Evolutionary conservation across 2,329 filamentous ascomycete genomes (phyloP).

Genomic region (Didymella exigua): DNA sequence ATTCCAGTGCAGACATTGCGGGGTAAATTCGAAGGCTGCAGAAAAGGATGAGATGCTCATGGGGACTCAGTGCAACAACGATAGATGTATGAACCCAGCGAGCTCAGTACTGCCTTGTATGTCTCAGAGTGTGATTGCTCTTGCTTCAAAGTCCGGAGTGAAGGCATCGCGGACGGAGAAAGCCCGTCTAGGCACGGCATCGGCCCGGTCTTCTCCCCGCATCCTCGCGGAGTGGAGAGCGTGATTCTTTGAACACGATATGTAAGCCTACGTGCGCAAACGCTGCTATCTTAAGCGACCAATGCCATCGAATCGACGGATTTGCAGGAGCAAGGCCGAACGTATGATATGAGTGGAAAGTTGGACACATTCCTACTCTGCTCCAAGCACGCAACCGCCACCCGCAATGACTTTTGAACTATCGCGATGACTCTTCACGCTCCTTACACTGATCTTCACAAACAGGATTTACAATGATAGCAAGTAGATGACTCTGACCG

Average conservation of each 20-base stretch:
- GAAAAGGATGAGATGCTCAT: not conserved
- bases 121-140: not conserved
- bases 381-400: conserved; percentile 10
- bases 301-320: too few species aligned
- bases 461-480: conserved; percentile 13
- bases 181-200: conserved; percentile 4
- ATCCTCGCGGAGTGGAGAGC: not conserved
- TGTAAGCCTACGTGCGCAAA: too few species aligned
- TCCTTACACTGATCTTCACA: not conserved
- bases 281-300: too few species aligned
- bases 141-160: not conserved
- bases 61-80: not conserved
- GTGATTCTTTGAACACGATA: too few species aligned
- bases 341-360: too few species aligned
- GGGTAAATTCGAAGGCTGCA: not conserved
- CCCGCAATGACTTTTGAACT: not conserved
- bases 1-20: conserved; percentile 35
- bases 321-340: too few species aligned
- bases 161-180: conserved; percentile 6
- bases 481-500: conserved; percentile 1
- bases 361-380: too few species aligned
- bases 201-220: conserved; percentile 16
- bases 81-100: not conserved
- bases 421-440: not conserved
- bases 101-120: not conserved